phyloP scores from a whole-genome alignment of 495 filamentous ascomycete genomes.

The Hyaloscypha bicolor region DNA sequence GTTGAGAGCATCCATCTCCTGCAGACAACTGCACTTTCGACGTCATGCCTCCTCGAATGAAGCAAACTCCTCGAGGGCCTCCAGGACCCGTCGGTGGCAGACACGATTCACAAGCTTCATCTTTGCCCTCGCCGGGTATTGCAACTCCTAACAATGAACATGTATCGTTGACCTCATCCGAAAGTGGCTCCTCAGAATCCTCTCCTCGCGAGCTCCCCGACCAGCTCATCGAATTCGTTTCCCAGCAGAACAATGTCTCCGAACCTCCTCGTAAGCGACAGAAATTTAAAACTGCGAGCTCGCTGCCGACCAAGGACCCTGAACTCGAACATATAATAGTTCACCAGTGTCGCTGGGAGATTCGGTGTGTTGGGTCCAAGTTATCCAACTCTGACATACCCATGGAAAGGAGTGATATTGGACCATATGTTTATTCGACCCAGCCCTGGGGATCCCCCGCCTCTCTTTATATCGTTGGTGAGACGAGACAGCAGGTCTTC shows the following conservation, averaged over 20 bases:
- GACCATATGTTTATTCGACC: slow-evolving; percentile 14
- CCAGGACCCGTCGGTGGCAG: neutral
- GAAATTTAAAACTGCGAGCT: slow-evolving; percentile 13
- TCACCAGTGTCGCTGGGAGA: slow-evolving; percentile 18
- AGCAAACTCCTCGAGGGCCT: neutral
- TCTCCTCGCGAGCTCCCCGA: slow-evolving; percentile 22
- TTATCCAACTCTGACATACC: slow-evolving; percentile 8
- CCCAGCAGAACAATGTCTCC: neutral
- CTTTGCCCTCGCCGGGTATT: neutral
- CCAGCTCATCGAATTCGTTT: slow-evolving; percentile 24
- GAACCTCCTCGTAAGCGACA: slow-evolving; percentile 30
- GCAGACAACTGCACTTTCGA: neutral
- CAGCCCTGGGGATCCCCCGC: neutral
- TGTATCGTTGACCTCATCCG: slow-evolving; percentile 1
- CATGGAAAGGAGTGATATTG: slow-evolving; percentile 7
- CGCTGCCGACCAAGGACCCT: neutral
- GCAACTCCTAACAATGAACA: neutral
- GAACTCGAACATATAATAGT: slow-evolving; percentile 29
- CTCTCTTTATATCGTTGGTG: slow-evolving; percentile 24
- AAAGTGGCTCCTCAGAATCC: neutral
- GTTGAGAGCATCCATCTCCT: neutral
- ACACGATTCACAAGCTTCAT: neutral
- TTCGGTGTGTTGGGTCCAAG: slow-evolving; percentile 21
- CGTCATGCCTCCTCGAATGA: neutral
- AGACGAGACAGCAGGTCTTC: slow-evolving; percentile 3